A percentile compares a stretch with the other conserved stretches of the same genome.
These are phyloP conservation scores for Mycena rosella DNA, from an alignment of 768 basidiomycete species.

Conservation along the genomic window DNA sequence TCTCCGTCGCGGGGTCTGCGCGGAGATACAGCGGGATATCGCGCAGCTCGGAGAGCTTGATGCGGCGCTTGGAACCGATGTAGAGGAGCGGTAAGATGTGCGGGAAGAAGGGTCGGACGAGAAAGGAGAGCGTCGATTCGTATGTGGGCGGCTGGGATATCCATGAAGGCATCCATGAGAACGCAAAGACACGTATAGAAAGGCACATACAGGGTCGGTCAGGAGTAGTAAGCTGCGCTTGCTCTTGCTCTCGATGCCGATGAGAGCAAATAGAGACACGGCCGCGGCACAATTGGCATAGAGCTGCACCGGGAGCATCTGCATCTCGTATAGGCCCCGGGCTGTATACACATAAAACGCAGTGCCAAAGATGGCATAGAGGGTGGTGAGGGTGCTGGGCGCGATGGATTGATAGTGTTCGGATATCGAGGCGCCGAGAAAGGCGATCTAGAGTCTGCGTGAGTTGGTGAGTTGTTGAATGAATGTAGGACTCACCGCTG, in stretches of 20 bases:
- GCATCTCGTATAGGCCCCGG: not conserved
- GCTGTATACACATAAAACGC: slow-evolving; percentile 4
- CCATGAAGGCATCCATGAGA: too few species aligned
- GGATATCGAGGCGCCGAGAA: slow-evolving; percentile 8
- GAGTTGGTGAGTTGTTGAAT: not conserved
- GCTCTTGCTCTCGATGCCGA: slow-evolving; percentile 20
- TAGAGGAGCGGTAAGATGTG: too few species aligned
- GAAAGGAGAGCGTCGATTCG: too few species aligned
- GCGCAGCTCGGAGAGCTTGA: too few species aligned
- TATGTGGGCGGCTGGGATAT: too few species aligned
- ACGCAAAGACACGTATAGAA: not conserved
- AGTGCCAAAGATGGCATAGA: slow-evolving; percentile 12
- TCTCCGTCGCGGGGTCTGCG: too few species aligned
- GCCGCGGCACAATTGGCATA: not conserved
- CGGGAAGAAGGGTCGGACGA: too few species aligned
- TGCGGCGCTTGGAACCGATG: too few species aligned
- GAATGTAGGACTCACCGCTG: not conserved
- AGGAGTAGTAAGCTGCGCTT: slow-evolving; percentile 9
- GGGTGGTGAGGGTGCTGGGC: slow-evolving; percentile 19
- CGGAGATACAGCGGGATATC: too few species aligned
- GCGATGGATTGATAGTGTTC: slow-evolving; percentile 24
- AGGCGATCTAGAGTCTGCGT: not conserved
- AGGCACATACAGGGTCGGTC: slow-evolving; percentile 13
- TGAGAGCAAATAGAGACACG: slow-evolving; percentile 6
- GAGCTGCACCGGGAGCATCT: not conserved